Conservation (phyloP, 805 yeast species). For the Tetrapisispora arboricola region DNA sequence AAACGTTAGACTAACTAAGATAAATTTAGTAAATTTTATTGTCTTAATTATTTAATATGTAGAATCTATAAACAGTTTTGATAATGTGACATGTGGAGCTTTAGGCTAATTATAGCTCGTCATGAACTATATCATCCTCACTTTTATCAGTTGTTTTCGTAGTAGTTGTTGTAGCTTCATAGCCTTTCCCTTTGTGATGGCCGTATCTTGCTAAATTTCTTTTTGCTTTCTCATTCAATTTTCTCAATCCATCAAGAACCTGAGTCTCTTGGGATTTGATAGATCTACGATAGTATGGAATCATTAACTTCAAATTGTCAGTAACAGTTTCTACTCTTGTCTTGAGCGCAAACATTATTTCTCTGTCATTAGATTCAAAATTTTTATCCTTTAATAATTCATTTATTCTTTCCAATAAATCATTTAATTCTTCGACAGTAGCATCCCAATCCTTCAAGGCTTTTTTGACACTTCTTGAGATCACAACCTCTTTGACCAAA, state of each 20-base stretch:
- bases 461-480: slow-evolving; percentile 15
- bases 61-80: too few species aligned
- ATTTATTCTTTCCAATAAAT: slow-evolving; percentile 7
- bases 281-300: slow-evolving; percentile 13
- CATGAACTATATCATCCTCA: background rate
- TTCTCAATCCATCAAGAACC: background rate
- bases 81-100: too few species aligned
- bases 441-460: slow-evolving; percentile 8
- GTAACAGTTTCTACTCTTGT: slow-evolving; percentile 12
- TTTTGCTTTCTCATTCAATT: slow-evolving; percentile 7
- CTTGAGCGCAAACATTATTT: slow-evolving; percentile 27
- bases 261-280: slow-evolving; percentile 16
- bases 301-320: slow-evolving; percentile 3
- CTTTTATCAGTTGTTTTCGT: background rate
- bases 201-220: slow-evolving; percentile 4
- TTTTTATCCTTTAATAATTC: slow-evolving; percentile 11
- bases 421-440: slow-evolving; percentile 1
- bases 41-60: too few species aligned
- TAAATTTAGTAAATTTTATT: too few species aligned
- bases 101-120: background rate
- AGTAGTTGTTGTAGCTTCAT: too few species aligned
- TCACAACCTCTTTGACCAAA: slow-evolving; percentile 35
- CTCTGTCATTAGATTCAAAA: slow-evolving; percentile 19
- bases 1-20: too few species aligned
- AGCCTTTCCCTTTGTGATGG: background rate